phyloP scores from a whole-genome alignment of 495 filamentous ascomycete species.

The Haplographium delicatum region DNA sequence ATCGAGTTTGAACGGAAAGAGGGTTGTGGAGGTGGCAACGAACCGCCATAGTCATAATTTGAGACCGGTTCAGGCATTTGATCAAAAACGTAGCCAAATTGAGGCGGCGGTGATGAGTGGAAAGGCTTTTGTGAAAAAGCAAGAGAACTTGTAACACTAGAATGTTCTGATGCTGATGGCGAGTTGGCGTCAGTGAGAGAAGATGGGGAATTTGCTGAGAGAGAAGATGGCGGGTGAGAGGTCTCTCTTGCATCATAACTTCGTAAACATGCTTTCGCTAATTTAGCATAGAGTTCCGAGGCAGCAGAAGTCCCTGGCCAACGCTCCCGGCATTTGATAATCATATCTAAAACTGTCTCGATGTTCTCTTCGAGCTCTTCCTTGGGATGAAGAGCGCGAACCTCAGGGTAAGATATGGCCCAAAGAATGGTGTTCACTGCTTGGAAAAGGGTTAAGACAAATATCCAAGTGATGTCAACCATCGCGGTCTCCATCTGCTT shows the following conservation, averaged over 20 bases:
- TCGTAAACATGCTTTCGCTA: conserved; percentile 77
- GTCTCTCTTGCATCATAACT: conserved; percentile 60
- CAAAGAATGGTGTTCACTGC: conserved; percentile 83
- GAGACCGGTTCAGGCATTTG: conserved; percentile 33
- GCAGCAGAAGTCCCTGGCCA: conserved; percentile 91
- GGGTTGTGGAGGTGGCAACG: conserved; percentile 29
- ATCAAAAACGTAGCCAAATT: conserved; percentile 49
- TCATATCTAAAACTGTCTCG: conserved; percentile 64
- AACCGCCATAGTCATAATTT: conserved; percentile 22
- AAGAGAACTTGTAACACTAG: conserved; percentile 19
- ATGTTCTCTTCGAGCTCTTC: conserved; percentile 69
- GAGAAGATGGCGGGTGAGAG: conserved; percentile 43
- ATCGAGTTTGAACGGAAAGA: conserved; percentile 52
- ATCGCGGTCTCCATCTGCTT: conserved; percentile 67
- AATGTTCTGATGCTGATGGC: conserved; percentile 29
- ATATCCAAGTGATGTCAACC: conserved; percentile 89
- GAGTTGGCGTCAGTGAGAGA: conserved; percentile 40
- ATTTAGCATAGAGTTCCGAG: conserved; percentile 67
- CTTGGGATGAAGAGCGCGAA: conserved; percentile 61
- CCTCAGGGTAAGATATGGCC: conserved; percentile 77
- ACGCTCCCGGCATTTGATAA: conserved; percentile 67
- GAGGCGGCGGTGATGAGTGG: conserved; percentile 38
- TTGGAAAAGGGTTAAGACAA: conserved; percentile 81
- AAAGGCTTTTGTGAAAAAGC: conserved; percentile 30
- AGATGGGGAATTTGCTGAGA: conserved; percentile 60